phyloP scores from a whole-genome alignment of 2,329 filamentous ascomycete genomes.

The Aureobasidium namibiae region DNA sequence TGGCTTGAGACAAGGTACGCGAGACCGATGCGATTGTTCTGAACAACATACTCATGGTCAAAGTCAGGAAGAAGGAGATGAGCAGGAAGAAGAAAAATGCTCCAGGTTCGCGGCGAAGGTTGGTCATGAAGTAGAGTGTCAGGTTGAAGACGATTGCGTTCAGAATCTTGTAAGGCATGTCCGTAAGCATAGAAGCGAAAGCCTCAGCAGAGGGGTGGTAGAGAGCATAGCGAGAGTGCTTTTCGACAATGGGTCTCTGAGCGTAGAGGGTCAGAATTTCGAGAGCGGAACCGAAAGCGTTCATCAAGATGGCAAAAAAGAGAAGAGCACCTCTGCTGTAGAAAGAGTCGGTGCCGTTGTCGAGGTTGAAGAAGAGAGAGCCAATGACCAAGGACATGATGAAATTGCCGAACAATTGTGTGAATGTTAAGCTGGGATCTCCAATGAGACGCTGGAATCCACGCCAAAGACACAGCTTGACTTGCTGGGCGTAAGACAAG shows the following conservation, averaged over 20 bases:
- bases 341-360: slow-evolving; percentile 59
- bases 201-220: slow-evolving; percentile 88
- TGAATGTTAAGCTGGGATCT: slow-evolving; percentile 67
- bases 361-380: slow-evolving; percentile 73
- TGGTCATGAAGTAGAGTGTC: slow-evolving; percentile 78
- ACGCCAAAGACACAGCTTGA: slow-evolving; percentile 71
- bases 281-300: slow-evolving; percentile 71
- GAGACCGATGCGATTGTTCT: slow-evolving; percentile 71
- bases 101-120: slow-evolving; percentile 63
- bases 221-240: slow-evolving; percentile 76
- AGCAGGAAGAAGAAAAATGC: slow-evolving; percentile 82
- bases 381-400: slow-evolving; percentile 70
- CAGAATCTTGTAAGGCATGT: slow-evolving; percentile 74
- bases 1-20: slow-evolving; percentile 52
- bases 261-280: slow-evolving; percentile 82
- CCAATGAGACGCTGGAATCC: slow-evolving; percentile 69
- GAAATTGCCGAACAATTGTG: slow-evolving; percentile 62
- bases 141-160: slow-evolving; percentile 72
- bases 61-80: slow-evolving; percentile 61
- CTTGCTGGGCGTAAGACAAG: slow-evolving; percentile 66
- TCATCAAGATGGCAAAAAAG: slow-evolving; percentile 83
- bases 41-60: slow-evolving; percentile 83
- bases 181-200: slow-evolving; percentile 76
- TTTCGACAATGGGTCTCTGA: slow-evolving; percentile 86
- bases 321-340: slow-evolving; percentile 70